A percentile compares a stretch with the other conserved stretches of the same genome.
These are phyloP conservation scores for Xylariaceae sp. DNA, from an alignment of 2,329 filamentous ascomycete species.

Conservation along the genomic window DNA sequence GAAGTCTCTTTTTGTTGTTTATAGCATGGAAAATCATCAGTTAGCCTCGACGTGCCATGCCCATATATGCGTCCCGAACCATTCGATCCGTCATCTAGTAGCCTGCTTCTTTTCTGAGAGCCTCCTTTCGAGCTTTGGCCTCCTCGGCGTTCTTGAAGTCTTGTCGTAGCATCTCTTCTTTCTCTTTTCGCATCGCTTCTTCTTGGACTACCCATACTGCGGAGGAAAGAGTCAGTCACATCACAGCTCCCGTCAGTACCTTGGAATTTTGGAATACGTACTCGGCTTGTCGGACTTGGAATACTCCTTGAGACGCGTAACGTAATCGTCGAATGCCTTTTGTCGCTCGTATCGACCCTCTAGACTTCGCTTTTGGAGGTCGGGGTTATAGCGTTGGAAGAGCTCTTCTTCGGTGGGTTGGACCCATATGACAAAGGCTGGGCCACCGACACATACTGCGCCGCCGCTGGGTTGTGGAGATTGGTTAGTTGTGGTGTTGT, in stretches of 20 bases:
- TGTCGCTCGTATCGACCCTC: conserved; percentile 69
- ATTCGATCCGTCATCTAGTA: neutral
- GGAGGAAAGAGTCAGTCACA: conserved; percentile 6
- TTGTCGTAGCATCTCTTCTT: conserved; percentile 33
- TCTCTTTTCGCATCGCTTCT: conserved; percentile 34
- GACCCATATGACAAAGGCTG: conserved; percentile 73
- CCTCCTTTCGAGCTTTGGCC: conserved; percentile 36
- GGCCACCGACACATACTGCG: conserved; percentile 69
- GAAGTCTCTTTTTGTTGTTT: too few species aligned
- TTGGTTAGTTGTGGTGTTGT: conserved; percentile 1
- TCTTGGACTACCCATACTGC: conserved; percentile 43
- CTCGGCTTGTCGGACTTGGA: conserved; percentile 89
- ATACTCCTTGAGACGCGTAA: conserved; percentile 76
- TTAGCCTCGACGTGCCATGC: too few species aligned
- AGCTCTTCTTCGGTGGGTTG: conserved; percentile 87
- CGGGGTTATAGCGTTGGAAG: conserved; percentile 86
- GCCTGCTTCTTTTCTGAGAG: conserved; percentile 36
- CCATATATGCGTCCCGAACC: too few species aligned
- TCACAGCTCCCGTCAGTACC: too few species aligned
- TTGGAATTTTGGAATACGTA: conserved; percentile 34
- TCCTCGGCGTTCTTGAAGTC: conserved; percentile 35
- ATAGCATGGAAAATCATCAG: too few species aligned
- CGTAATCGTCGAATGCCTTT: conserved; percentile 86
- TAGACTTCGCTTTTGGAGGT: conserved; percentile 83
- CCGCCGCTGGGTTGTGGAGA: conserved; percentile 9